Evolutionary conservation across 306 rosid genomes (phyloP), one percentile per base, ranked within the genome.

Genomic region (Delonix regia): DNA sequence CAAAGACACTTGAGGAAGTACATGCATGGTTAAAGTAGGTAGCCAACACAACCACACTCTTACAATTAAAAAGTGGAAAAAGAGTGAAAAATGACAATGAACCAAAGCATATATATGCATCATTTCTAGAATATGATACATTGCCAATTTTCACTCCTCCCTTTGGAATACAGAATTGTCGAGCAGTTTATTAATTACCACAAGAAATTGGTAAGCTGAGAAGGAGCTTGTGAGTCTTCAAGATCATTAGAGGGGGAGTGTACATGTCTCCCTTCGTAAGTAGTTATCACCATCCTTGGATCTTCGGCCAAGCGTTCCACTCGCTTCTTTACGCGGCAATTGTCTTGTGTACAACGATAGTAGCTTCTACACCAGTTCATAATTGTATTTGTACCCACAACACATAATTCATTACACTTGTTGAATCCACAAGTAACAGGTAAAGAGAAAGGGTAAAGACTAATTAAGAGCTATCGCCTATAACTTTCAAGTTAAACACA

Each of bases 251-350:
- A 93, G 1, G 99, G 98, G 80, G 97, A 86, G 68, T 96, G 98
- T 44, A 16, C 86, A 27, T 96, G 99, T 82, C 99, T 87, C 19
- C 99, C 99, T 85, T 96, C 99, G 42, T 96, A 96, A 1, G 98
- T 96, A 5, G 99, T 96, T 60, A 96, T 96, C 79, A 96, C 99
- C 99, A 96, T 96, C 85, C 99, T 93, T 34, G 99, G 99, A 82
- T 96, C 99, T 60, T 96, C 99, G 0, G 90, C 97, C 61, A 96
- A 85, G 1, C 99, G 83, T 80, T 96, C 99, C 75, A 96, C 98
- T 0, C 99, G 84, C 77, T 96, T 96, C 90, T 96, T 96, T 15
- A 96, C 99, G 0, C 97, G 89, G 82, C 99, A 96, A 70, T 87
- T 90, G 21, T 93, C 99, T 80, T 90, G 90, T 15, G 98, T 96